Percentiles rank a stretch among this genome's conserved stretches.
Conservation (phyloP, 768 basidiomycete species). For the Collybiopsis confluens region DNA sequence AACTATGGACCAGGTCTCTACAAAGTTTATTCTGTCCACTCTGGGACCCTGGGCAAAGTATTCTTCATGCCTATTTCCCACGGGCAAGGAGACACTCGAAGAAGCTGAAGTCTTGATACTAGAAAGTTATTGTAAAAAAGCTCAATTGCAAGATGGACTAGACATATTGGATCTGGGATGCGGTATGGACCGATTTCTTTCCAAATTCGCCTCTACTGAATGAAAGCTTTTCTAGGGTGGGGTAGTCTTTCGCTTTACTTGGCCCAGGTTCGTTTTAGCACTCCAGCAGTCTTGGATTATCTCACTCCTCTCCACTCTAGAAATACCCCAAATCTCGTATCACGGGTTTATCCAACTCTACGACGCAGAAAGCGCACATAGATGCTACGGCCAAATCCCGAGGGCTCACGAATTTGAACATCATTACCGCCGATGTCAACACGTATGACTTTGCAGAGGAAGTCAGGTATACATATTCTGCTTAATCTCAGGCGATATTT, state of each 20-base stretch:
- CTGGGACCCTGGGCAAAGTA: slow-evolving; percentile 66
- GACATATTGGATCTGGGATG: slow-evolving; percentile 69
- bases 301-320: slow-evolving; percentile 22
- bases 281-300: neutral
- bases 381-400: slow-evolving; percentile 44
- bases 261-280: slow-evolving; percentile 38
- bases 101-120: slow-evolving; percentile 66
- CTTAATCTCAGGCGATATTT: neutral
- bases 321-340: slow-evolving; percentile 66
- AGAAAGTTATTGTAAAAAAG: slow-evolving; percentile 63
- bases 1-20: slow-evolving; percentile 39
- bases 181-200: slow-evolving; percentile 30
- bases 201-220: neutral
- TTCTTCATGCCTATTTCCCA: slow-evolving; percentile 61
- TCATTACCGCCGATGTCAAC: slow-evolving; percentile 70
- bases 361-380: slow-evolving; percentile 64
- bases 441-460: slow-evolving; percentile 50
- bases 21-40: slow-evolving; percentile 60
- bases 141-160: slow-evolving; percentile 54
- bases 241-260: slow-evolving; percentile 67
- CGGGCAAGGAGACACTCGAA: slow-evolving; percentile 52
- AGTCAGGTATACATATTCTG: slow-evolving; percentile 30
- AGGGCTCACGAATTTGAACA: slow-evolving; percentile 53
- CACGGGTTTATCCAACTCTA: slow-evolving; percentile 62
- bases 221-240: slow-evolving; percentile 42